Base-by-base conservation (phyloP, 2,329 filamentous ascomycete genomes). In the Penicillium oxalicum region DNA sequence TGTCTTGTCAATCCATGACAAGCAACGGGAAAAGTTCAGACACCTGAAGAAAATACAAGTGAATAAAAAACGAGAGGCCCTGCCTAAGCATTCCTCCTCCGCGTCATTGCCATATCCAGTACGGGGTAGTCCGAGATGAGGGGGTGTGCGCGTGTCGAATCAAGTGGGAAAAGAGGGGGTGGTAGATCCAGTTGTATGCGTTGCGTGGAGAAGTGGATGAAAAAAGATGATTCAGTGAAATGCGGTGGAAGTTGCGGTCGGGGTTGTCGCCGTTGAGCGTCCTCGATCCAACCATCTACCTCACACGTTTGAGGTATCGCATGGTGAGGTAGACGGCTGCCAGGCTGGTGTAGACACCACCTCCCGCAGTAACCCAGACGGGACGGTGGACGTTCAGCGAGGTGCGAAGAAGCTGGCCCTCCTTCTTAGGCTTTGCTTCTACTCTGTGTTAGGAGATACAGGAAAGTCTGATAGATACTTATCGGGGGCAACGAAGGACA, bases 301-400 rank as follows among this genome's bases (percentile, higher is more conserved):
- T 51, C 27, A 64, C 44, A 11, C 50, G 62, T 35, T 58, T 62
- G 48, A 68, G 47, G 38, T 61, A 64, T 37, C 58, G 58, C 48
- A 67, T 58, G 0, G 65, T 66, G 9, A 68, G 54, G 44, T 60
- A 65, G 4, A 65, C 60, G 3, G 64, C 65, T 2, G 55, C 61
- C 48, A 59, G 53, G 4, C 60, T 64, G 7, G 65, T 67, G 50
- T 68, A 68, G 7, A 59, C 52, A 26, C 59, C 64, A 9, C 62
- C 64, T 1, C 47, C 59, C 9, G 61, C 65, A 3, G 64, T 59
- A 11, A 64, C 28, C 64, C 65, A 68, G 40, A 68, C 65, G 4
- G 65, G 65, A 39, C 53, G 57, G 44, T 68, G 65, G 25, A 60
- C 56, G 24, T 45, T 55, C n/a, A 71, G 45, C 5, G 70, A 63